Evolutionary conservation across 73 alveolate genomes (phyloP), one percentile per base, ranked within the genome.

Genomic region (Paramecium sonneborni): DNA sequence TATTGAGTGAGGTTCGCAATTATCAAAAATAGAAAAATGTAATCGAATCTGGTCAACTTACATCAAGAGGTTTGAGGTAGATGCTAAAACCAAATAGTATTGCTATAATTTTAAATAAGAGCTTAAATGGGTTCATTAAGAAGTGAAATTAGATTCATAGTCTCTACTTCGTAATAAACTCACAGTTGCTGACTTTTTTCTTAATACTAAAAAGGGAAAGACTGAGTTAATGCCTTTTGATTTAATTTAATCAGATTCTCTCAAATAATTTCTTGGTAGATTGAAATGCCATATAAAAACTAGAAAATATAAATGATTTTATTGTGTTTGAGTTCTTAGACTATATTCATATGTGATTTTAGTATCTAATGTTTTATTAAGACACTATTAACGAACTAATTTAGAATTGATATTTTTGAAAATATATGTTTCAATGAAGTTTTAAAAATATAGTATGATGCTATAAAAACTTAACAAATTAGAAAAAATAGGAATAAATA

Each of bases 1-100:
- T 62, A 62, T 62, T 62, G 12, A 62, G 84, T 62, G 84, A 62
- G 44, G 84, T 62, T 62, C 84, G 84, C 24, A 62, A 62, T 62
- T 62, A 62, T 62, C 44, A 62, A 32, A 62, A 62, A 62, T 24
- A 62, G 24, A 62, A 62, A 26, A 62, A 23, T 26, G 84, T 32
- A 12, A 62, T 62, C 6, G 84, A 62, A 62, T 62, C 84, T 30
- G 84, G 84, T 30, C 44, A 62, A 62, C 84, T 62, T 62, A 62
- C 84, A 62, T 62, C 84, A 2, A 62, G 84, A 62, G 84, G 84
- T 26, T 62, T 62, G 84, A 62, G 39, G 84, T 26, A 62, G 44
- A 32, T 62, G 26, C 26, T 62, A 62, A 62, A 62, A 26, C 84
- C 84, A 26, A 62, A 62, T 62, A 62, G 84, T 62, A 62, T 30